Evolutionary conservation across 768 basidiomycete species (phyloP).

Genomic region (Mycena rosella): DNA sequence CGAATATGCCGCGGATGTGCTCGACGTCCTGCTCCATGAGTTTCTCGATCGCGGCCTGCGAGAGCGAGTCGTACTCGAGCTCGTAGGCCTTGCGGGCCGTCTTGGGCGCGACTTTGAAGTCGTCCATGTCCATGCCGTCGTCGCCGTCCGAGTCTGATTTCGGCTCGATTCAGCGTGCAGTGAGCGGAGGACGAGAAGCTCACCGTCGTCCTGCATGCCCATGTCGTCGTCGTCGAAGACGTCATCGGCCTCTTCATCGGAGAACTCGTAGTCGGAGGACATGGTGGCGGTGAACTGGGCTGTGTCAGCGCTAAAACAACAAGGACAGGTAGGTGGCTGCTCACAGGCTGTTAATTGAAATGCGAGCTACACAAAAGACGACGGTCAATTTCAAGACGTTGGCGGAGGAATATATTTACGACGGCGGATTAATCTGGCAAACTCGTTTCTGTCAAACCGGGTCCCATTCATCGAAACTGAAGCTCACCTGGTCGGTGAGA

Average conservation of each 20-base stretch:
- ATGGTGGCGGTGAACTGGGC: constrained; percentile 12
- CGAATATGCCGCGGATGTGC: constrained; percentile 90
- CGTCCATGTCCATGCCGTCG: constrained; percentile 81
- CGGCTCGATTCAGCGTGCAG: constrained; percentile 27
- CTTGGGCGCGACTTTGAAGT: constrained; percentile 70
- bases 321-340: background rate
- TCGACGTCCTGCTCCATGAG: constrained; percentile 85
- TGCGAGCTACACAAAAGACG: too few species aligned
- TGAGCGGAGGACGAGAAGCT: constrained; percentile 44
- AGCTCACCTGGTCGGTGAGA: too few species aligned
- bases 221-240: constrained; percentile 39
- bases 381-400: too few species aligned
- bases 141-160: constrained; percentile 50
- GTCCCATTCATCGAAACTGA: too few species aligned
- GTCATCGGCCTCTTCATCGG: constrained; percentile 32
- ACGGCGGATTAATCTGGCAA: too few species aligned
- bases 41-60: constrained; percentile 78
- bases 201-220: constrained; percentile 30
- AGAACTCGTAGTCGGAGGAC: constrained; percentile 38
- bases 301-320: background rate
- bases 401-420: too few species aligned
- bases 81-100: constrained; percentile 81
- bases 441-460: too few species aligned
- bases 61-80: constrained; percentile 85
- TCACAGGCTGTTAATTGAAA: background rate